Evolutionary conservation across 2,329 filamentous ascomycete genomes (phyloP), one percentile per base, ranked within the genome.

Genomic region (Hypoxylon rubiginosum): DNA sequence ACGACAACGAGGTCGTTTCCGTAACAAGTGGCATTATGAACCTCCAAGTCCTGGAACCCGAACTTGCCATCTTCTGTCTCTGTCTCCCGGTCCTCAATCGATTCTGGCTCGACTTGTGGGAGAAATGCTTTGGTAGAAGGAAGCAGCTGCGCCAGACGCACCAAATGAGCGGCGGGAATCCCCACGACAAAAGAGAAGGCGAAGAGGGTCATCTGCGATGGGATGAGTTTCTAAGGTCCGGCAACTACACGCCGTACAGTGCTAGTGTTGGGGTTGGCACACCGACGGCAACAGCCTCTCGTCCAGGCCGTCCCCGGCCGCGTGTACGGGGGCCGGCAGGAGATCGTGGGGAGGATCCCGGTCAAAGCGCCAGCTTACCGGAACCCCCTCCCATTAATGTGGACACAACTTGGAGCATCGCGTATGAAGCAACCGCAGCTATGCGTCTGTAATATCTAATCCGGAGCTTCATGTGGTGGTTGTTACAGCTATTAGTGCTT

Each of bases 11-110:
- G 0, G 24, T 63, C 17, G 28, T 65, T 9, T 39, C 39, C 13
- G 46, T 59, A 39, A 53, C 48, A 6, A 43, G 51, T n/a, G 56
- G 49, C 4, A 58, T 58, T 24, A 62, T 69, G 64, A 49, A 51
- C 6, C 58, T 69, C 3, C 58, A 64, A 17, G 58, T 65, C 10
- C 62, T 70, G 6, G 68, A 70, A n/a, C 57, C 65, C 10, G 66
- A 64, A 24, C 43, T 70, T 28, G 62, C 65, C 1, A 58, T 68
- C 15, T 58, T 70, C 13, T 62, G 39, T 1, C 60, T 66, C 24
- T 62, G 66, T 36, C 51, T 70, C 13, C 68, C 62, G 8, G 49
- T 64, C 3, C 32, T 70, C 10, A 57, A 39, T n/a, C 68, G 65
- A 8, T n/a, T 68, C 4, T 68, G 59, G 59, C 9, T 13, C 11